phyloP scores from a whole-genome alignment of 129 eudicot species.

The Flaveria bidentis region DNA sequence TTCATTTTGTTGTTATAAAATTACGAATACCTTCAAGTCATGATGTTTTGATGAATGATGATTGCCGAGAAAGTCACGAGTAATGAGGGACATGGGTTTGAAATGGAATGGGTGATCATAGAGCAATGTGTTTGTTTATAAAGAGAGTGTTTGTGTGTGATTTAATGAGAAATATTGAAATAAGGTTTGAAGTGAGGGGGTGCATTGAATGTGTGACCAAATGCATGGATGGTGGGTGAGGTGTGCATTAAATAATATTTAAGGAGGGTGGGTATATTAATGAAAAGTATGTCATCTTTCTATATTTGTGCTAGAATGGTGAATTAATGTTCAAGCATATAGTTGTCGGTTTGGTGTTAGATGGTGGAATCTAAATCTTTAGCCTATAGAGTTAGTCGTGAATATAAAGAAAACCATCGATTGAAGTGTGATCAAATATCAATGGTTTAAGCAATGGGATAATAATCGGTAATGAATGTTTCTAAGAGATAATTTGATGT shows the following conservation, averaged over 20 bases:
- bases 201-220: not conserved
- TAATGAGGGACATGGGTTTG: constrained; percentile 34
- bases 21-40: constrained; percentile 54
- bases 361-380: not conserved
- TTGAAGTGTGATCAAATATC: no score
- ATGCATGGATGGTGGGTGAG: constrained; percentile 15
- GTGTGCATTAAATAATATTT: not conserved
- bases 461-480: no score
- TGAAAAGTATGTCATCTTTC: not conserved
- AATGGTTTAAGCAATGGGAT: no score
- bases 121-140: not conserved
- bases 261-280: not conserved
- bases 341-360: not conserved
- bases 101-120: not conserved
- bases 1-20: not conserved
- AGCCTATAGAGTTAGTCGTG: no score
- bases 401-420: no score
- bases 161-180: not conserved
- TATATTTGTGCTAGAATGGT: not conserved
- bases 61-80: constrained; percentile 71
- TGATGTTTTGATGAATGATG: constrained; percentile 46
- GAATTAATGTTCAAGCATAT: not conserved
- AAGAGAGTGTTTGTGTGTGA: not conserved
- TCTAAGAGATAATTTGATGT: no score
- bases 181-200: constrained; percentile 11